A percentile compares a stretch with the other conserved stretches of the same genome.
These are phyloP conservation scores for Terana coerulea DNA, from an alignment of 768 basidiomycete species.

Conservation along the genomic window DNA sequence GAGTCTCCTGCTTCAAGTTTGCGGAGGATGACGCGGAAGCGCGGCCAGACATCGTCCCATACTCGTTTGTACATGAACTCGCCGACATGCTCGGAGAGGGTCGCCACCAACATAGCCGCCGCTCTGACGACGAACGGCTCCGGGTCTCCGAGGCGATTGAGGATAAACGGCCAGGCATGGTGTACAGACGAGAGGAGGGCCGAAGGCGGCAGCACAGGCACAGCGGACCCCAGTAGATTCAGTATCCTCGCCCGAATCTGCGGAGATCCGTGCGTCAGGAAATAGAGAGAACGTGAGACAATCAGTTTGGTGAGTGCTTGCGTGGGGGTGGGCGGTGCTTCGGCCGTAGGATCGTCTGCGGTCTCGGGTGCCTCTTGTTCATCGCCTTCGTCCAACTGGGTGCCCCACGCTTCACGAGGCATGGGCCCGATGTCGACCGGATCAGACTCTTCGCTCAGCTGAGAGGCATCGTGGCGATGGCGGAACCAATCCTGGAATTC, in stretches of 20 bases:
- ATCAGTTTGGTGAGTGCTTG: conserved; percentile 83
- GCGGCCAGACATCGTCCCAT: conserved; percentile 94
- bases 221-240: conserved; percentile 65
- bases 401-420: conserved; percentile 57
- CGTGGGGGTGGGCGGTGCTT: conserved; percentile 57
- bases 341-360: conserved; percentile 36
- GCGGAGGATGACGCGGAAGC: conserved; percentile 57
- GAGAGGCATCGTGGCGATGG: conserved; percentile 37
- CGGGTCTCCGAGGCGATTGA: conserved; percentile 72
- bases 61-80: conserved; percentile 82
- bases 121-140: conserved; percentile 80
- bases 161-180: conserved; percentile 89
- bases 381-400: conserved; percentile 21
- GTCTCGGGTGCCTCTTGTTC: conserved; percentile 17
- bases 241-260: conserved; percentile 84
- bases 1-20: conserved; percentile 61
- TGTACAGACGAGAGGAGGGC: conserved; percentile 84
- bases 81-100: conserved; percentile 66
- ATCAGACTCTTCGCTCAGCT: conserved; percentile 22
- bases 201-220: conserved; percentile 67
- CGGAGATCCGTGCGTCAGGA: conserved; percentile 87
- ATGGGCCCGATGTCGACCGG: conserved; percentile 52
- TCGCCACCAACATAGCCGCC: conserved; percentile 69
- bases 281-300: conserved; percentile 80
- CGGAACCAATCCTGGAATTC: conserved; percentile 65